Conservation (phyloP, 1,139 yeast species). For the Keqinozyma sinolaborantium region DNA sequence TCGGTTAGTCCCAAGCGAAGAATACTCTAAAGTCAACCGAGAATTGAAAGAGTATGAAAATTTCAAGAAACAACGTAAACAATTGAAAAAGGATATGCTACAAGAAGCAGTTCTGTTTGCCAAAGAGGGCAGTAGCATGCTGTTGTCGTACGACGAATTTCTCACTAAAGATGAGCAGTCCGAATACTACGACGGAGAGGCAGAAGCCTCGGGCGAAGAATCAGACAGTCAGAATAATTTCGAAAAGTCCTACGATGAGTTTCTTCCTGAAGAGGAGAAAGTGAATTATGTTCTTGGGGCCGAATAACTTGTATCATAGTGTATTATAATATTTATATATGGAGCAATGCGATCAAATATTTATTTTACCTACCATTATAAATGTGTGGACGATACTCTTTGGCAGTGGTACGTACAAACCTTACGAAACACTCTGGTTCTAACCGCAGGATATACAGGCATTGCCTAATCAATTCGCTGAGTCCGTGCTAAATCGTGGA, state of each 20-base stretch:
- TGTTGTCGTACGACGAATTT: conserved; percentile 33
- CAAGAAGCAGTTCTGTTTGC: conserved; percentile 5
- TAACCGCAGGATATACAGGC: conserved; percentile 20
- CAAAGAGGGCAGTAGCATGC: conserved; percentile 1
- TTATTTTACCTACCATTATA: too few species aligned
- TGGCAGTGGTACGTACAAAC: conserved; percentile 35
- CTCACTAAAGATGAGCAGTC: conserved; percentile 36
- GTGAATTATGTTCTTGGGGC: conserved; percentile 3
- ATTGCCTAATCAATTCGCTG: conserved; percentile 27
- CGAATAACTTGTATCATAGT: conserved; percentile 1
- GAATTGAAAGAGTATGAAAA: conserved; percentile 24
- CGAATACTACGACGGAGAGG: conserved; percentile 28
- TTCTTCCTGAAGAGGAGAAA: conserved; percentile 21
- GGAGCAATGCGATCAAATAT: too few species aligned
- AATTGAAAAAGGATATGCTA: conserved; percentile 9
- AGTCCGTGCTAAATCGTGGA: conserved; percentile 13
- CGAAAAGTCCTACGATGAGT: conserved; percentile 35
- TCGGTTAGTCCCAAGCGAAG: conserved; percentile 18
- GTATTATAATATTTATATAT: conserved; percentile 1
- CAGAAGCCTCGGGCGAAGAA: conserved; percentile 26
- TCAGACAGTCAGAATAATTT: conserved; percentile 37
- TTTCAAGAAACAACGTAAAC: conserved; percentile 20
- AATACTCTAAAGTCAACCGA: conserved; percentile 17
- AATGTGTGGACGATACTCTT: conserved; percentile 47
- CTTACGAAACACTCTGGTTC: conserved; percentile 3